Evolutionary conservation across 768 basidiomycete genomes (phyloP).

Genomic region (Tylopilus subfusipes): DNA sequence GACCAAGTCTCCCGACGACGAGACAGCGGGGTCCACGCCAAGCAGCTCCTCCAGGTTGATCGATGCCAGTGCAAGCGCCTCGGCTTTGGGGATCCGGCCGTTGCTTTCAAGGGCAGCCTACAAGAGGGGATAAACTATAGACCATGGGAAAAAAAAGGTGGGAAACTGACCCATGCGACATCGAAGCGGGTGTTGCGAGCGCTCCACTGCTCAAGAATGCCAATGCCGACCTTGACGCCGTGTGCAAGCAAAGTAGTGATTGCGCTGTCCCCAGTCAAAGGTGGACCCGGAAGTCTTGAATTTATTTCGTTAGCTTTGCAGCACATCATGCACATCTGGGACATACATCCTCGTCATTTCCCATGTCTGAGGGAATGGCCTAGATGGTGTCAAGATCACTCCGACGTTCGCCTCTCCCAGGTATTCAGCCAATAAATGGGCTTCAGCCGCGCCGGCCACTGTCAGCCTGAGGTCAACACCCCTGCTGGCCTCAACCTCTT

Average conservation of each 20-base stretch:
- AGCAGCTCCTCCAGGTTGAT: constrained; percentile 51
- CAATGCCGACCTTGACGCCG: constrained; percentile 71
- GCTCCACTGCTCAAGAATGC: constrained; percentile 62
- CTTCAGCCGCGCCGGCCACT: constrained; percentile 65
- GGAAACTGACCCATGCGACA: constrained; percentile 65
- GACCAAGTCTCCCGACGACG: constrained; percentile 49
- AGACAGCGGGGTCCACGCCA: constrained; percentile 18
- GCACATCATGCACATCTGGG: neutral
- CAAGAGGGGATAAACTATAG: constrained; percentile 1
- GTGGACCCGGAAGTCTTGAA: constrained; percentile 29
- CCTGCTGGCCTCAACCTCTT: constrained; percentile 50
- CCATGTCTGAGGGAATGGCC: constrained; percentile 75
- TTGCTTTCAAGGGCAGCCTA: constrained; percentile 41
- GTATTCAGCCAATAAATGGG: constrained; percentile 68
- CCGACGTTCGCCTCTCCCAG: constrained; percentile 66
- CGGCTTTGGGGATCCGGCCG: constrained; percentile 37
- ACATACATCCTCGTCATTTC: constrained; percentile 43
- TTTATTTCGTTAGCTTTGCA: constrained; percentile 6
- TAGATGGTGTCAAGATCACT: constrained; percentile 61
- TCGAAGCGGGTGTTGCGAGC: constrained; percentile 80
- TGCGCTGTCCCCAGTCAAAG: constrained; percentile 43
- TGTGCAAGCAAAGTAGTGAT: constrained; percentile 59
- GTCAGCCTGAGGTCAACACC: constrained; percentile 50
- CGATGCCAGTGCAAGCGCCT: constrained; percentile 52
- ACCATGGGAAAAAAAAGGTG: constrained; percentile 13